Evolutionary conservation across 192 early-diverging fungal species (phyloP).

Genomic region (Backusella tarrabulga): DNA sequence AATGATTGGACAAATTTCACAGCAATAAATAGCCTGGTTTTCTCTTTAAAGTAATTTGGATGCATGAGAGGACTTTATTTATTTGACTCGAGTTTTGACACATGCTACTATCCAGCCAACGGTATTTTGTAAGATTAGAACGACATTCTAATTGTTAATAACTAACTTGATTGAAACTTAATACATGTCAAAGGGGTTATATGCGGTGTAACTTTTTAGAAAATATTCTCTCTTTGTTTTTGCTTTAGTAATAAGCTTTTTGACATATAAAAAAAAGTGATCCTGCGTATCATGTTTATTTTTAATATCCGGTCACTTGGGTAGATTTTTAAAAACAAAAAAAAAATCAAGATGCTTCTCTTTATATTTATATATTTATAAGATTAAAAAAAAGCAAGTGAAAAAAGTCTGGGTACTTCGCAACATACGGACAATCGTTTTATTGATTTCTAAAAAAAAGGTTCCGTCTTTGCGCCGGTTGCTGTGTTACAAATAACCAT

Average conservation of each 20-base stretch:
- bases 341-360: no score
- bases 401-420: neutral
- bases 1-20: neutral
- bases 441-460: neutral
- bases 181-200: neutral
- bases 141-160: neutral
- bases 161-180: neutral
- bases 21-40: neutral
- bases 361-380: no score
- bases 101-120: constrained; percentile 6
- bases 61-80: constrained; percentile 4
- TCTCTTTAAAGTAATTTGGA: neutral
- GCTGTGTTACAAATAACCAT: neutral
- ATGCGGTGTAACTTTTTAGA: neutral
- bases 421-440: neutral
- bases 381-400: neutral
- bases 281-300: neutral
- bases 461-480: neutral
- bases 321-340: neutral
- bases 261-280: neutral
- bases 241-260: neutral
- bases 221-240: neutral
- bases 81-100: neutral
- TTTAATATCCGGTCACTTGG: neutral
- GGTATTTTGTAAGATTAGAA: neutral